phyloP scores from a whole-genome alignment of 2,329 filamentous ascomycete species.

The Hypoxylon sp. region DNA sequence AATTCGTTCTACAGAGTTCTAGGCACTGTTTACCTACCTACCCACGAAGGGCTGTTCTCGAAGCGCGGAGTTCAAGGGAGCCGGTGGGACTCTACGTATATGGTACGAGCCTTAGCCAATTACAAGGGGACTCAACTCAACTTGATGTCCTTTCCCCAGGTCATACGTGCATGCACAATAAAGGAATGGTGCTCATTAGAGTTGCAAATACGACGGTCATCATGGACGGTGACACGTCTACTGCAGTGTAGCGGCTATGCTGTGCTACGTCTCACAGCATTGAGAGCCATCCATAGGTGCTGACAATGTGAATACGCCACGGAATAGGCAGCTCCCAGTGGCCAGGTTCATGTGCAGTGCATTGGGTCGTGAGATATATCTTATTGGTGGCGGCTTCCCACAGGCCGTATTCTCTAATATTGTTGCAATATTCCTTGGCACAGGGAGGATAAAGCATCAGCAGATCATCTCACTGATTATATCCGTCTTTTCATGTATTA shows the following conservation, averaged over 20 bases:
- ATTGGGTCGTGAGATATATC: background rate
- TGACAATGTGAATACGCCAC: background rate
- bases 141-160: conserved; percentile 1
- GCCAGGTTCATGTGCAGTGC: conserved; percentile 10
- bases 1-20: conserved; percentile 24
- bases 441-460: background rate
- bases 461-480: background rate
- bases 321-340: conserved; percentile 10
- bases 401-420: background rate
- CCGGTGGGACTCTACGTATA: conserved; percentile 21
- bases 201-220: conserved; percentile 16
- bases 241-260: conserved; percentile 33
- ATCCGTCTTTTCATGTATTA: background rate
- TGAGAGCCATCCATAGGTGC: conserved; percentile 16
- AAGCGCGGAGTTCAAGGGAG: conserved; percentile 26
- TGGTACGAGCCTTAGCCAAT: conserved; percentile 18
- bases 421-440: background rate
- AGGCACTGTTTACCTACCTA: conserved; percentile 16
- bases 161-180: background rate
- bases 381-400: conserved; percentile 1
- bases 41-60: conserved; percentile 10
- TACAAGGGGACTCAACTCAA: conserved; percentile 28
- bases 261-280: conserved; percentile 38
- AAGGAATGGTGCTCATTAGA: conserved; percentile 7
- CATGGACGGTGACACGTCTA: conserved; percentile 29